These are phyloP conservation scores for Magnusiomyces clavatus DNA, from an alignment of 1,139 yeast species.

Conservation along the genomic window DNA sequence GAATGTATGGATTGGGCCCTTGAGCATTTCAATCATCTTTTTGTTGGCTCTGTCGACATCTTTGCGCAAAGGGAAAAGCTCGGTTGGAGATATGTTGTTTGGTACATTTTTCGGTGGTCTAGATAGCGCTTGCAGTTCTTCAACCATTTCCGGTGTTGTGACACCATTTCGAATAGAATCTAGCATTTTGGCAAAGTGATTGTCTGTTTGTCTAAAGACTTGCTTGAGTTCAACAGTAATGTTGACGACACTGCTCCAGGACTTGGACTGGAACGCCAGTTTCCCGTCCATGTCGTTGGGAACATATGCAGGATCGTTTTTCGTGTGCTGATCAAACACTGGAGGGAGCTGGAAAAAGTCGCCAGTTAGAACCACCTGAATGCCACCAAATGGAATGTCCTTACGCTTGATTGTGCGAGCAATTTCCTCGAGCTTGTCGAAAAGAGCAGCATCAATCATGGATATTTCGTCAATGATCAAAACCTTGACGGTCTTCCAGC, in stretches of 20 bases:
- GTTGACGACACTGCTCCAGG: slow-evolving; percentile 64
- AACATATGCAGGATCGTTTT: slow-evolving; percentile 41
- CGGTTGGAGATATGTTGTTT: slow-evolving; percentile 80
- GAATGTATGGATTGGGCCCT: slow-evolving; percentile 43
- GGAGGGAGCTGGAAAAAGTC: slow-evolving; percentile 88
- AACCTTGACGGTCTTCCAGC: slow-evolving; percentile 60
- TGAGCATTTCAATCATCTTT: slow-evolving; percentile 43
- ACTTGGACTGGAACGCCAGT: slow-evolving; percentile 65
- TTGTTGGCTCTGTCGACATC: slow-evolving; percentile 82
- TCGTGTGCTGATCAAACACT: slow-evolving; percentile 75
- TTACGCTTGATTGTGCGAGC: slow-evolving; percentile 41
- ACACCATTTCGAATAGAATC: slow-evolving; percentile 78
- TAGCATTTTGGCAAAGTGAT: slow-evolving; percentile 72
- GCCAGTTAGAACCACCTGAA: slow-evolving; percentile 70
- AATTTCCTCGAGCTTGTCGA: slow-evolving; percentile 56
- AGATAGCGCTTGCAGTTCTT: slow-evolving; percentile 46
- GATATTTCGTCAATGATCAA: slow-evolving; percentile 75
- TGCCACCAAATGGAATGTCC: slow-evolving; percentile 57
- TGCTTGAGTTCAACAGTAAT: slow-evolving; percentile 63
- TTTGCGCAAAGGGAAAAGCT: slow-evolving; percentile 68
- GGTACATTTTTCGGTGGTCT: slow-evolving; percentile 47
- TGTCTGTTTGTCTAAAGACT: slow-evolving; percentile 90
- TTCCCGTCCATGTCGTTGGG: too few species aligned
- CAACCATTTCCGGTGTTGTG: slow-evolving; percentile 47
- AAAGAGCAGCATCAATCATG: slow-evolving; percentile 64